A percentile compares a stretch with the other conserved stretches of the same genome.
These are phyloP conservation scores for Eucalyptus paniculata DNA, from an alignment of 345 rosid genomes.

Conservation along the genomic window DNA sequence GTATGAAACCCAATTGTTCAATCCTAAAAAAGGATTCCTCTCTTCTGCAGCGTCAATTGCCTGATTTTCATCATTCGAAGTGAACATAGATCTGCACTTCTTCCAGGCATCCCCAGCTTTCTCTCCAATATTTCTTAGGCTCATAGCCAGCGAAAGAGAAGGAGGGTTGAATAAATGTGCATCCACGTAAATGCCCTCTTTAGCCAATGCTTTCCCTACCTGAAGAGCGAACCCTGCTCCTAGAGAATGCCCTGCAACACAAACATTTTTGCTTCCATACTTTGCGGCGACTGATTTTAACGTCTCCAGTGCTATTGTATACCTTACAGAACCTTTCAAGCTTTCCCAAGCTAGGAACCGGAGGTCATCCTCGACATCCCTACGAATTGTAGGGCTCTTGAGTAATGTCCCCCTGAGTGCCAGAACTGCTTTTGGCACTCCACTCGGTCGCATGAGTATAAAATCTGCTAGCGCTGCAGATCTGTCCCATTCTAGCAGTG, in stretches of 20 bases:
- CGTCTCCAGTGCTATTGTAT: constrained; percentile 47
- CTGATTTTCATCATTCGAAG: constrained; percentile 16
- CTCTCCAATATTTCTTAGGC: constrained; percentile 71
- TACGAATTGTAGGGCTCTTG: constrained; percentile 67
- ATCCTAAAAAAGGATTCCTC: constrained; percentile 13
- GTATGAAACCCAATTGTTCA: constrained; percentile 44
- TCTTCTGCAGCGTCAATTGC: constrained; percentile 1
- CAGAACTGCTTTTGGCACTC: constrained; percentile 79
- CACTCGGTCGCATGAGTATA: constrained; percentile 65
- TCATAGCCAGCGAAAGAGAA: constrained; percentile 79
- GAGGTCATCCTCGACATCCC: constrained; percentile 86
- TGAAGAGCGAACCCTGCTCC: constrained; percentile 97
- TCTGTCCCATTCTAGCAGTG: constrained; percentile 86
- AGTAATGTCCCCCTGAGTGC: constrained; percentile 82
- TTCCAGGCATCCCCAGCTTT: constrained; percentile 73
- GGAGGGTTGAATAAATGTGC: constrained; percentile 95
- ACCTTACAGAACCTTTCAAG: constrained; percentile 88
- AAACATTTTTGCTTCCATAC: constrained; percentile 69
- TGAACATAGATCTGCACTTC: constrained; percentile 63
- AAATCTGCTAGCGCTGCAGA: constrained; percentile 73
- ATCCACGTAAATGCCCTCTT: constrained; percentile 69
- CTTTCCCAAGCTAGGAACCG: constrained; percentile 93
- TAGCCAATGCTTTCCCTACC: constrained; percentile 87
- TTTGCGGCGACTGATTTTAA: constrained; percentile 42
- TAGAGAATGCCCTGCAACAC: constrained; percentile 85